phyloP scores from a whole-genome alignment of 352 stramenopile genomes.

The Globisporangium paddicum region DNA sequence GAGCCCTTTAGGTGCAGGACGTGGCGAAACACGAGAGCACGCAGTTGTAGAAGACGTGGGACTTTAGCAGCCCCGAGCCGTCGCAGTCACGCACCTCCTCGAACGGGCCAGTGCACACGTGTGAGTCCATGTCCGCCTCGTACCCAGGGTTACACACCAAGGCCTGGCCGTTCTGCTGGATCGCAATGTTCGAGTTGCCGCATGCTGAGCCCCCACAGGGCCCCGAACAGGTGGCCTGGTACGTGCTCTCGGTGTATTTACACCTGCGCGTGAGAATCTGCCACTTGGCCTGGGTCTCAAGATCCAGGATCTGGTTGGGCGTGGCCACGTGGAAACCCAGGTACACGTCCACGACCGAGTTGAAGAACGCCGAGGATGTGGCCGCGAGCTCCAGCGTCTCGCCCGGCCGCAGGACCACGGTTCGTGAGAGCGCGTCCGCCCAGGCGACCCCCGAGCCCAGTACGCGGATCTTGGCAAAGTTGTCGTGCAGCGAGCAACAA shows the following conservation, averaged over 20 bases:
- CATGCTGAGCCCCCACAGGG: slow-evolving; percentile 29
- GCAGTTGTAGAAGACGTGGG: slow-evolving; percentile 62
- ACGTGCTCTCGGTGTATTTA: slow-evolving; percentile 38
- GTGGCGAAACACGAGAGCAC: slow-evolving; percentile 48
- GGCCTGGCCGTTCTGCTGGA: slow-evolving; percentile 24
- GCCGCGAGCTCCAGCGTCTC: slow-evolving; percentile 46
- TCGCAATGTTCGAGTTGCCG: slow-evolving; percentile 50
- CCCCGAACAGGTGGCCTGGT: slow-evolving; percentile 42
- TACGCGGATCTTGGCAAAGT: slow-evolving; percentile 43
- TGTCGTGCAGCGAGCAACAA: slow-evolving; percentile 60
- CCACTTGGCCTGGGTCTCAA: slow-evolving; percentile 43
- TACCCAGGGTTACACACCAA: slow-evolving; percentile 30
- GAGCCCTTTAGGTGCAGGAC: slow-evolving; percentile 37
- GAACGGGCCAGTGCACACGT: slow-evolving; percentile 49
- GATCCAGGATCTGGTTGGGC: slow-evolving; percentile 59
- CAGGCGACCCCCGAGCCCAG: slow-evolving; percentile 24
- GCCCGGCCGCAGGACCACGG: slow-evolving; percentile 36
- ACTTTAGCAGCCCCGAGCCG: slow-evolving; percentile 19
- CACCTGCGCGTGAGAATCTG: slow-evolving; percentile 59
- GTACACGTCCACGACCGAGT: slow-evolving; percentile 59
- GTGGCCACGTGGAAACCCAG: slow-evolving; percentile 70
- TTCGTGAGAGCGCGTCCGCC: slow-evolving; percentile 27
- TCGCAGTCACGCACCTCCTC: slow-evolving; percentile 46
- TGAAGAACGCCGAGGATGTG: slow-evolving; percentile 47
- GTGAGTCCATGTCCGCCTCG: slow-evolving; percentile 41